A percentile compares a stretch with the other conserved stretches of the same genome.
These are phyloP conservation scores for Monosporascus sp. DNA, from an alignment of 2,329 filamentous ascomycete species.

Conservation along the genomic window DNA sequence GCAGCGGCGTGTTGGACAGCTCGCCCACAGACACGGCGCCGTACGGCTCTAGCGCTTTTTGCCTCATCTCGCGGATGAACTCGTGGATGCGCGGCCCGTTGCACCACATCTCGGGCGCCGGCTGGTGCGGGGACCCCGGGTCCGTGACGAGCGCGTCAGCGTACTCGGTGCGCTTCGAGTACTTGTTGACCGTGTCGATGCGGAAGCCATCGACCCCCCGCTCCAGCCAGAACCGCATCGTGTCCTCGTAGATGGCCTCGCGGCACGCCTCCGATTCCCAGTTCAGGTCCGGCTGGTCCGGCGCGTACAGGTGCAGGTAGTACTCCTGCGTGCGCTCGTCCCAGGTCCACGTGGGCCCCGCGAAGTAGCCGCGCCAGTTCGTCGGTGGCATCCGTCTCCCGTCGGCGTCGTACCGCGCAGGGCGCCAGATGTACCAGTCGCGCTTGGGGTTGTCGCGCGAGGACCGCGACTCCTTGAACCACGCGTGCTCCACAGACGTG, in stretches of 20 bases:
- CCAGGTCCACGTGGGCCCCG: slow-evolving; percentile 46
- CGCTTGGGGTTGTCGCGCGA: slow-evolving; percentile 47
- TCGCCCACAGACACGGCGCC: slow-evolving; percentile 60
- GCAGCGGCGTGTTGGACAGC: slow-evolving; percentile 50
- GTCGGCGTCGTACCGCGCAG: slow-evolving; percentile 45
- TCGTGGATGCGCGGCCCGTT: slow-evolving; percentile 61
- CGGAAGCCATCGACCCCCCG: slow-evolving; percentile 62
- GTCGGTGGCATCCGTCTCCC: slow-evolving; percentile 56
- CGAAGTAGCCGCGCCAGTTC: slow-evolving; percentile 48
- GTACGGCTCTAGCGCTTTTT: slow-evolving; percentile 47
- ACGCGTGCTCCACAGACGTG: slow-evolving; percentile 50
- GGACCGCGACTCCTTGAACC: slow-evolving; percentile 52
- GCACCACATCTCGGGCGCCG: slow-evolving; percentile 47
- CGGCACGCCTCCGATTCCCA: slow-evolving; percentile 67
- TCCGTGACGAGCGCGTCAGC: slow-evolving; percentile 47
- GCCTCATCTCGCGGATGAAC: slow-evolving; percentile 55
- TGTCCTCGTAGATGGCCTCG: slow-evolving; percentile 59
- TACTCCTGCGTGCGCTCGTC: slow-evolving; percentile 48
- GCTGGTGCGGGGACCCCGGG: slow-evolving; percentile 32
- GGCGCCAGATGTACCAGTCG: slow-evolving; percentile 64
- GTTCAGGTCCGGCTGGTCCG: slow-evolving; percentile 71
- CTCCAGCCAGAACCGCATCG: slow-evolving; percentile 71
- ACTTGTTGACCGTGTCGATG: slow-evolving; percentile 65
- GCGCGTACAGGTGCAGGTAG: slow-evolving; percentile 59
- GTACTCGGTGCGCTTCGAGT: slow-evolving; percentile 55